A percentile compares a stretch with the other conserved stretches of the same genome.
phyloP scores from a whole-genome alignment of 148 eudicot species.

The Vaccinium darrowii region DNA sequence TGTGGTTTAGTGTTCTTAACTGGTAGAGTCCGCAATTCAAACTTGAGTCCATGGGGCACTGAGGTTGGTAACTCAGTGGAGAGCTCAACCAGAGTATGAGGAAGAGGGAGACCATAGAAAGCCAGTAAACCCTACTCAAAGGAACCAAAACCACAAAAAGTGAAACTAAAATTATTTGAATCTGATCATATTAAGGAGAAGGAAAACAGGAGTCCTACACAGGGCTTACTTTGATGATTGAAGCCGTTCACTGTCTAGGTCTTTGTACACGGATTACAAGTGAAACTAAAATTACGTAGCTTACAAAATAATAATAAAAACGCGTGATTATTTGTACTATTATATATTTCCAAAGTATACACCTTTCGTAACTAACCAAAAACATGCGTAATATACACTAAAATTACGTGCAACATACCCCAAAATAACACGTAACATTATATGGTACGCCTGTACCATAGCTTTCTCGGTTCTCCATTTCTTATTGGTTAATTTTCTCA shows the following conservation, averaged over 20 bases:
- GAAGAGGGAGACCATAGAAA: constrained; percentile 80
- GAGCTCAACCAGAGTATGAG: constrained; percentile 49
- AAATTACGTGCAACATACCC: too few relatives aligned
- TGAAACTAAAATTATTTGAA: too few relatives aligned
- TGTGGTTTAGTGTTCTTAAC: constrained; percentile 37
- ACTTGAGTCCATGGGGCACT: constrained; percentile 63
- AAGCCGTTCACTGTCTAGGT: not conserved
- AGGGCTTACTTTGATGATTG: not conserved
- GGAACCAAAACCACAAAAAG: not conserved
- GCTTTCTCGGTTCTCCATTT: too few relatives aligned
- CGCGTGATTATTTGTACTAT: too few relatives aligned
- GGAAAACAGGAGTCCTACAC: not conserved
- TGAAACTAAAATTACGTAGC: not conserved
- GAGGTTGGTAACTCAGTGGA: constrained; percentile 41
- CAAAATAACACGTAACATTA: too few relatives aligned
- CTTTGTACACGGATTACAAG: not conserved
- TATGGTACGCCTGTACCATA: too few relatives aligned
- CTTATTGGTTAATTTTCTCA: not conserved
- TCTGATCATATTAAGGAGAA: not conserved
- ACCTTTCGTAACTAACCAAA: too few relatives aligned
- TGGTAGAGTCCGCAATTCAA: constrained; percentile 77
- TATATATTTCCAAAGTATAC: too few relatives aligned
- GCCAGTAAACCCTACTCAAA: constrained; percentile 72
- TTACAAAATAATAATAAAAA: too few relatives aligned
- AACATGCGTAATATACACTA: too few relatives aligned